Percentiles rank a stretch among this genome's conserved stretches.
Conservation (phyloP, 2,329 filamentous ascomycete genomes). For the Fusarium incarnatum region DNA sequence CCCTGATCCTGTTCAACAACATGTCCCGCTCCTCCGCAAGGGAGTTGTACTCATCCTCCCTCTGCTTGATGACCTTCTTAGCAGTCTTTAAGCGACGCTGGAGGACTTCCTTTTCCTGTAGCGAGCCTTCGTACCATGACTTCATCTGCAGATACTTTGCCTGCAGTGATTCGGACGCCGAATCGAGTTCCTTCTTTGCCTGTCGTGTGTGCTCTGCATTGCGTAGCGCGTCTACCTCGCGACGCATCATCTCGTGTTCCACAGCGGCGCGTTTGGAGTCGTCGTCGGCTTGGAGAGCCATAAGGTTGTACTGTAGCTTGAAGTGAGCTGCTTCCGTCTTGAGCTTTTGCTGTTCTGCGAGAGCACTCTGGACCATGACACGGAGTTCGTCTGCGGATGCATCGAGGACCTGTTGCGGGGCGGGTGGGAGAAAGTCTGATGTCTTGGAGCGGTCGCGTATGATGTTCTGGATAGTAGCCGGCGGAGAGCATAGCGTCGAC, state of each 20-base stretch:
- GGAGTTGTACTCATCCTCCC: conserved; percentile 77
- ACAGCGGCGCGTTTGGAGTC: conserved; percentile 88
- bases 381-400: conserved; percentile 68
- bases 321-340: conserved; percentile 90
- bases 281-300: conserved; percentile 85
- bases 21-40: conserved; percentile 81
- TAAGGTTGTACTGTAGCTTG: conserved; percentile 88
- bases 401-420: conserved; percentile 62
- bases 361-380: conserved; percentile 64
- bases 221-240: conserved; percentile 87
- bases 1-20: conserved; percentile 84
- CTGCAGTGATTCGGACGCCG: conserved; percentile 64
- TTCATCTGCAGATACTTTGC: conserved; percentile 72
- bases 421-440: conserved; percentile 61
- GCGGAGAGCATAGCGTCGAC: conserved; percentile 65
- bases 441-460: conserved; percentile 48
- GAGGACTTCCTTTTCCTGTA: conserved; percentile 73
- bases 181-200: conserved; percentile 64
- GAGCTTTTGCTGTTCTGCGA: conserved; percentile 68
- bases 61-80: conserved; percentile 81
- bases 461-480: conserved; percentile 59
- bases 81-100: conserved; percentile 75
- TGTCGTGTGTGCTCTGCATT: conserved; percentile 76
- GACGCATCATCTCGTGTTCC: conserved; percentile 90
- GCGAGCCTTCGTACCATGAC: conserved; percentile 72